Conservation (phyloP, 208 protist genomes). For the Acanthamoeba triangularis region DNA sequence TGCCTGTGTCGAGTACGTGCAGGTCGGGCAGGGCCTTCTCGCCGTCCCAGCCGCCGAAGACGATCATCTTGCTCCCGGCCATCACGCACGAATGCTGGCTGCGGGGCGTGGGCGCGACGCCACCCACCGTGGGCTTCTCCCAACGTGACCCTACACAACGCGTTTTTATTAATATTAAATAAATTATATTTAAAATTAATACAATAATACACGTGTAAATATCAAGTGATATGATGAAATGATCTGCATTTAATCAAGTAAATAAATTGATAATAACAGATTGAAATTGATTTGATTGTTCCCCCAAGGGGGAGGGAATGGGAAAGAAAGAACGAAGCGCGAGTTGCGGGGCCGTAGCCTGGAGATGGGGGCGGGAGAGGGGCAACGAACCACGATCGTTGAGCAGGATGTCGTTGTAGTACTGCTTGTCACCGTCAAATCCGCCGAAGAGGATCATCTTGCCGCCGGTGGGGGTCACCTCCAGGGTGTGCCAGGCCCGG, state of each 20-base stretch:
- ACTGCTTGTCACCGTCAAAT: constrained; percentile 24
- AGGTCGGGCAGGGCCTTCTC: not conserved
- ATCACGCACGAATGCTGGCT: constrained; percentile 21
- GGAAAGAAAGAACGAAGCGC: not conserved
- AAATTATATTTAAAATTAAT: not conserved
- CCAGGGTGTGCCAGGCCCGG: not conserved
- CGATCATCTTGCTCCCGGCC: constrained; percentile 1
- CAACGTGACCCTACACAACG: constrained; percentile 4
- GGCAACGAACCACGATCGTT: not conserved
- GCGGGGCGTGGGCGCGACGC: not conserved
- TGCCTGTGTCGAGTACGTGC: constrained; percentile 48
- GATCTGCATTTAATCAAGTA: too few relatives aligned
- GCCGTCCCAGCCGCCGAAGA: constrained; percentile 36
- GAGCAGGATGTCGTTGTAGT: constrained; percentile 20
- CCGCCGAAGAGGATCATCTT: constrained; percentile 50
- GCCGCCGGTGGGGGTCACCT: not conserved
- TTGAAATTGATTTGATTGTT: not conserved
- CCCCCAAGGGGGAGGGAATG: not conserved
- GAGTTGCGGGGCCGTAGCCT: not conserved
- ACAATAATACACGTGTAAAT: not conserved
- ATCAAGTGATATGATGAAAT: too few relatives aligned
- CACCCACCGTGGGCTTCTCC: constrained; percentile 2
- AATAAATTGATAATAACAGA: not conserved
- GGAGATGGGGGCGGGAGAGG: not conserved
- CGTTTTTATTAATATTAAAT: not conserved